A percentile compares a stretch with the other conserved stretches of the same genome.
Evolutionary conservation across 805 yeast species (phyloP).

Genomic region (Wickerhamomyces xylosicus): DNA sequence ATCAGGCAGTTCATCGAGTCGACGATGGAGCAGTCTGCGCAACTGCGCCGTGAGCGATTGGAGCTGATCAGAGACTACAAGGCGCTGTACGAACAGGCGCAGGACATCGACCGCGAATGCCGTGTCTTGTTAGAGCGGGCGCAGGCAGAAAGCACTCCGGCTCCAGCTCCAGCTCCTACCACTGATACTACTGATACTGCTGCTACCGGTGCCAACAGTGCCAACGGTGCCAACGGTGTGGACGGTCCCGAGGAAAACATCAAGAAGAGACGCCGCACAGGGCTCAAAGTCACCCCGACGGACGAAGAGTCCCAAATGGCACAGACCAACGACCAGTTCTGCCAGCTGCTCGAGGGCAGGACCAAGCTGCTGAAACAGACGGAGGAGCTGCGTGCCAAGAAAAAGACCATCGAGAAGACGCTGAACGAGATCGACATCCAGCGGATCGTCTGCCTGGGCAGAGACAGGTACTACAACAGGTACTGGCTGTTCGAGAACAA

Average conservation of each 20-base stretch:
- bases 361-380: slow-evolving; percentile 25
- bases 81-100: slow-evolving; percentile 38
- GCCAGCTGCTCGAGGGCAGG: slow-evolving; percentile 33
- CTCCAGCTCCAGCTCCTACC: slow-evolving; percentile 3
- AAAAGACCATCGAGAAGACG: slow-evolving; percentile 45
- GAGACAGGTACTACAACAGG: slow-evolving; percentile 73
- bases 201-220: slow-evolving; percentile 3
- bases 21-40: slow-evolving; percentile 53
- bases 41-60: slow-evolving; percentile 53
- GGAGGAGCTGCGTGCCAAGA: slow-evolving; percentile 37
- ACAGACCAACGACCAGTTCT: slow-evolving; percentile 31
- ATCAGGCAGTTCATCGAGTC: slow-evolving; percentile 59
- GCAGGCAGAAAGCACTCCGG: slow-evolving; percentile 8
- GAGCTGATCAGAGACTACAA: slow-evolving; percentile 58
- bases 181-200: slow-evolving; percentile 12
- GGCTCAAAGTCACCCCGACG: slow-evolving; percentile 26
- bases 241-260: slow-evolving; percentile 14
- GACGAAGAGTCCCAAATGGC: slow-evolving; percentile 27
- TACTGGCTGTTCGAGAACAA: slow-evolving; percentile 94
- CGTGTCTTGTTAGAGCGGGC: slow-evolving; percentile 21
- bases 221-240: too few species aligned
- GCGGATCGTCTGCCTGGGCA: slow-evolving; percentile 65
- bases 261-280: slow-evolving; percentile 22
- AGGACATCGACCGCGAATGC: slow-evolving; percentile 30
- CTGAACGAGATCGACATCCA: slow-evolving; percentile 68